A percentile compares a stretch with the other conserved stretches of the same genome.
These are phyloP conservation scores for Fusarium protoensiforme DNA, from an alignment of 2,329 filamentous ascomycete species.

Conservation along the genomic window DNA sequence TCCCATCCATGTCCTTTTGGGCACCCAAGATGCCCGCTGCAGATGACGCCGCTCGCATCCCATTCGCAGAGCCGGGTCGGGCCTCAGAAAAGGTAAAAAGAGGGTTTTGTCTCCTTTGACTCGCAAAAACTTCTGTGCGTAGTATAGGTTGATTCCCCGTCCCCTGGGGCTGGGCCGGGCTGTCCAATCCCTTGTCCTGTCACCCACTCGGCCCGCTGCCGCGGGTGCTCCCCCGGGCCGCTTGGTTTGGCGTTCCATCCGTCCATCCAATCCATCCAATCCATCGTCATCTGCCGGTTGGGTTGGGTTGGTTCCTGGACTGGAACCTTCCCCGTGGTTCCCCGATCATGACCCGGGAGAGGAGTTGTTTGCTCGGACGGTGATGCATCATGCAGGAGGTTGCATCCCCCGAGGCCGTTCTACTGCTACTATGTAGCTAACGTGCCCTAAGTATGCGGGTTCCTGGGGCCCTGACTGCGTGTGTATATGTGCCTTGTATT, in stretches of 20 bases:
- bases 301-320: slow-evolving; percentile 18
- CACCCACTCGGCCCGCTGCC: slow-evolving; percentile 33
- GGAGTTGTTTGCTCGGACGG: slow-evolving; percentile 11
- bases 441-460: background rate
- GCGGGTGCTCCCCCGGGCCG: slow-evolving; percentile 36
- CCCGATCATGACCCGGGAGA: slow-evolving; percentile 6
- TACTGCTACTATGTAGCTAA: background rate
- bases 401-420: slow-evolving; percentile 21
- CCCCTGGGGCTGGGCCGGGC: background rate
- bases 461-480: slow-evolving; percentile 1
- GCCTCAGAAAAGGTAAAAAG: background rate
- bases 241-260: slow-evolving; percentile 24
- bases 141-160: background rate
- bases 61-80: slow-evolving; percentile 16
- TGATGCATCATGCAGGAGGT: slow-evolving; percentile 42
- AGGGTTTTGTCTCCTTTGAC: background rate
- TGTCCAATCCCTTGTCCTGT: background rate
- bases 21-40: slow-evolving; percentile 24
- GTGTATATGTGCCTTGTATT: slow-evolving; percentile 16
- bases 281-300: slow-evolving; percentile 18
- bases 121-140: slow-evolving; percentile 14
- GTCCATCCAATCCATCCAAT: background rate
- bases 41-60: slow-evolving; percentile 21
- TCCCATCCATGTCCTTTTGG: slow-evolving; percentile 14
- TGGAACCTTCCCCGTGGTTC: slow-evolving; percentile 1